Percentiles rank a stretch among this genome's conserved stretches.
Conservation (phyloP, 345 rosid genomes). For the Anastatica hierochuntica region DNA sequence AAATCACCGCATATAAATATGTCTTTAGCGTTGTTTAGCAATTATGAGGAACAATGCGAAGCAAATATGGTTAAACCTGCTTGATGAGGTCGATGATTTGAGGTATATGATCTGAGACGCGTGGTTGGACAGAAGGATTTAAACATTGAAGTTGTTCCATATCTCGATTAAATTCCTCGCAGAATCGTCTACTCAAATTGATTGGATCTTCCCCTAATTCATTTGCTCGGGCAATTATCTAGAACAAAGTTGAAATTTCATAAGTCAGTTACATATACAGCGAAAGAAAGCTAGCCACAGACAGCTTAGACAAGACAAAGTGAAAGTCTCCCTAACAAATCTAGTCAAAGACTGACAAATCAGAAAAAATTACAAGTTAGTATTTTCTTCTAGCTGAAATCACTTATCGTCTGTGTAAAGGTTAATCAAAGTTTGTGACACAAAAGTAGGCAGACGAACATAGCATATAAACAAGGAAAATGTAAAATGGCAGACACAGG, state of each 20-base stretch:
- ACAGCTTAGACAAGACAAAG: no score
- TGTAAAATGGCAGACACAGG: no score
- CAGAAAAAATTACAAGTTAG: no score
- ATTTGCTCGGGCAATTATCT: constrained; percentile 88
- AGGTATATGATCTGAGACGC: constrained; percentile 88
- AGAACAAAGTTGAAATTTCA: constrained; percentile 34
- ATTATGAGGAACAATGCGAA: neutral
- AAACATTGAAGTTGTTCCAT: constrained; percentile 73
- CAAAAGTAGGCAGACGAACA: no score
- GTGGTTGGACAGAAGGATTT: constrained; percentile 74
- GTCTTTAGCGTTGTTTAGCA: neutral
- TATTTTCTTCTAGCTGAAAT: no score
- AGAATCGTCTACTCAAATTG: constrained; percentile 68
- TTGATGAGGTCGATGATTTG: constrained; percentile 82
- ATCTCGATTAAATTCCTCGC: constrained; percentile 71
- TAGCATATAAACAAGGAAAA: no score
- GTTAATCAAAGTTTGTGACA: no score
- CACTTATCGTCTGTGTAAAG: no score
- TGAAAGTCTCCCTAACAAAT: no score
- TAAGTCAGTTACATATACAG: neutral
- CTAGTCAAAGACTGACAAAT: no score
- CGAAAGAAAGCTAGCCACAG: neutral
- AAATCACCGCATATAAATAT: neutral
- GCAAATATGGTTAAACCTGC: constrained; percentile 37
- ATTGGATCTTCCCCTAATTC: constrained; percentile 89